These are phyloP conservation scores for Pascua guehoae DNA, from an alignment of 1,284 basidiomycete species.

Conservation along the genomic window DNA sequence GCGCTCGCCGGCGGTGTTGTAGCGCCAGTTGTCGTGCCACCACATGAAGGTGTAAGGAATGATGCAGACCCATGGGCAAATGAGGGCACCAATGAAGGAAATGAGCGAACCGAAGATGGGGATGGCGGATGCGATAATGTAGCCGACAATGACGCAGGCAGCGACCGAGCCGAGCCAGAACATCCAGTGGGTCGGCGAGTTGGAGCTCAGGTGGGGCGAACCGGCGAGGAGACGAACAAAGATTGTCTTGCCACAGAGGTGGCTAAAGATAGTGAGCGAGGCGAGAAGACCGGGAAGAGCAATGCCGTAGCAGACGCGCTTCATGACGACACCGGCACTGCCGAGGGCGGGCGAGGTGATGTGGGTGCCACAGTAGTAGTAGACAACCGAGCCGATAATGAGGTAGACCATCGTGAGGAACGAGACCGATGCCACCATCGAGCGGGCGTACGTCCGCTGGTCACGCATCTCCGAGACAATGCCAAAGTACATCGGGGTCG, in stretches of 20 bases:
- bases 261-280: conserved; percentile 31
- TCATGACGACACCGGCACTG: conserved; percentile 43
- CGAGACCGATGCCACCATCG: conserved; percentile 29
- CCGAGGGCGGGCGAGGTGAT: conserved; percentile 42
- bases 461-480: conserved; percentile 45
- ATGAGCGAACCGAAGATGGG: conserved; percentile 31
- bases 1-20: conserved; percentile 4
- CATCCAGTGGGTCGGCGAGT: conserved; percentile 59
- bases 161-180: conserved; percentile 56
- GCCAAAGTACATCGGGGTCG: conserved; percentile 37
- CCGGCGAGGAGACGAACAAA: conserved; percentile 61
- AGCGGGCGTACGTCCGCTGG: conserved; percentile 30
- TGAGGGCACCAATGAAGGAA: conserved; percentile 30
- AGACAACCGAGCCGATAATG: conserved; percentile 19
- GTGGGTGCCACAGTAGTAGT: conserved; percentile 18
- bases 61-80: conserved; percentile 24
- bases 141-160: conserved; percentile 14
- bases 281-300: conserved; percentile 42
- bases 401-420: conserved; percentile 36
- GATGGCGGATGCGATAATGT: conserved; percentile 22
- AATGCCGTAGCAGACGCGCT: conserved; percentile 43
- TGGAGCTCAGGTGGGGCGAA: conserved; percentile 58
- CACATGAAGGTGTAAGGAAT: conserved; percentile 31
- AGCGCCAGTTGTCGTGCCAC: conserved; percentile 30
- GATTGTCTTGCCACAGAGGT: conserved; percentile 57